Evolutionary conservation across 805 yeast species (phyloP), one percentile per base, ranked within the genome.

Genomic region (Ogataea haglerorum): DNA sequence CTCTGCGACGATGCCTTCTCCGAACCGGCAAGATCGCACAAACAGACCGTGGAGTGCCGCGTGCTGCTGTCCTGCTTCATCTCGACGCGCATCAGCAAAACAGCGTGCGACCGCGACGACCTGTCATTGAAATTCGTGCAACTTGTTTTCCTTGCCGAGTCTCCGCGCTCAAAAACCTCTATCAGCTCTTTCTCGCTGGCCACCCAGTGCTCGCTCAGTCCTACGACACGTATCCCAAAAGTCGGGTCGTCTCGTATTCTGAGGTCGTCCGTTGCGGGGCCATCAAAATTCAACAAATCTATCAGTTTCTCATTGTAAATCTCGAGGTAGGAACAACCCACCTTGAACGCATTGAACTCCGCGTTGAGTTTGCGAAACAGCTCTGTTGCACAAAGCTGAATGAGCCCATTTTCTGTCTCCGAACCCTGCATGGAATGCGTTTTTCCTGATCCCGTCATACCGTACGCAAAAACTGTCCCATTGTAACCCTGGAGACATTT

Each of bases 1-100:
- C 69, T 63, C 53, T 82, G 81, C 0, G 85, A 70, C 2, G 82
- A 78, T 0, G 95, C 95, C 38, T 85, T 75, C 63, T 91, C 99
- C n/a, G 95, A 85, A 21, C 99, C 99, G 0, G 99, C 99, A 55
- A 91, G 73, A 64, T 91, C 99, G 67, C 98, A 91, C 41, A 91
- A 70, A 24, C 91, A 86, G 23, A 91, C 74, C 0, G 88, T 80
- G 25, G 89, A 74, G 27, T 68, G 62, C 17, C 51, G 51, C 39
- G 69, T 73, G 0, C 57, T 49, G 5, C 70, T 72, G 10, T 68
- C 61, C 57, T 74, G 75, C 2, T 70, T 66, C 4, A 68, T 60
- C 3, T 67, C 67, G 13, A 91, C 57, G 43, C 79, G 69, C 15
- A 93, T 71, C 58, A 85, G 80, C 6, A 91, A 78, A 16, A 91